Evolutionary conservation across 2,329 filamentous ascomycete species (phyloP), one percentile per base, ranked within the genome.

Genomic region (Spiromastix sp.): DNA sequence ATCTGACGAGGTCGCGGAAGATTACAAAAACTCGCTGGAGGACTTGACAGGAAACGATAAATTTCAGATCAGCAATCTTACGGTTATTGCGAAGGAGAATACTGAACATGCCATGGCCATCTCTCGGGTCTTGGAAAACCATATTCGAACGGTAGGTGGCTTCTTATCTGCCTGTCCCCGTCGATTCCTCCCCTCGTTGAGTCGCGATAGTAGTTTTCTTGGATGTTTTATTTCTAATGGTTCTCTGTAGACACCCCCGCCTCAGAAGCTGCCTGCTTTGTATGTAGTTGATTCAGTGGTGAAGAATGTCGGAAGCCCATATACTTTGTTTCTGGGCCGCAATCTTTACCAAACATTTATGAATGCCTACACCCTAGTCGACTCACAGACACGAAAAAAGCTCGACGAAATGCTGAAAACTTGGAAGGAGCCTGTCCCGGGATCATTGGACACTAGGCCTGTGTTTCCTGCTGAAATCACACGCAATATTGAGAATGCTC

Each of bases 231-330:
- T 47, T 41, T 58, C 54, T 56, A 55, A 58, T 54, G 48, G 36
- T 49, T 45, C 43, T 51, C 34, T 57, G 46, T 62, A 98, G 91
- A 85, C 82, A 36, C 76, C 85, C 30, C 86, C 91, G 25, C 73
- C 77, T 42, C 87, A 86, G 59, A 98, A 96, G 55, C 69, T 98
- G 2, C 87, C 91, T 12, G 85, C 91, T n/a, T 72, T 98, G 18
- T 98, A 96, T 63, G 85, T 98, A 46, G 79, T 98, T 54, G 91
- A 98, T 63, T 96, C 89, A 11, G 89, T 98, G 42, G 87, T 93
- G 55, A 98, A 98, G 63, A 96, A 98, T 67, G 86, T 98, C 42
- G 91, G 91, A 42, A 95, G 89, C 1, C 91, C 91, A 5, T 98
- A 98, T 61, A 96, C 89, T 0, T 71, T 96, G 9, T 96, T 94